Base-by-base conservation (phyloP, 2,329 filamentous ascomycete genomes). In the Xylariaceae sp. region DNA sequence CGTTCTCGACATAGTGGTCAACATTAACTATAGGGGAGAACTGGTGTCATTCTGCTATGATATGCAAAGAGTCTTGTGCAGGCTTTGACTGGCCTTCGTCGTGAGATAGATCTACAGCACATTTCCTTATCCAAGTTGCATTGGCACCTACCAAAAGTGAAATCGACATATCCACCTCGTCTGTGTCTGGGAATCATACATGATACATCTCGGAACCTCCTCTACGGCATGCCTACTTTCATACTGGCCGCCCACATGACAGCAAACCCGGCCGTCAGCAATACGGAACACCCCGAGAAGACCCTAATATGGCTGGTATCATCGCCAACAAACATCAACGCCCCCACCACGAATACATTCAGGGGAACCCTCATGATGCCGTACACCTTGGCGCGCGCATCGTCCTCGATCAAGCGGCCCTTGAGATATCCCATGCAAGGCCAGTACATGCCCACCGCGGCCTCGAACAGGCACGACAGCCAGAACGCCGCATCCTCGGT, bases 371-470 rank as follows among this genome's bases (percentile, higher is more conserved):
- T 68, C 54, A 82, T 62, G 39, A 79, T 62, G 13, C 73, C 73
- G 54, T 82, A 82, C 13, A 81, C 66, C 33, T 69, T 70, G 3
- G 71, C 74, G 33, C 78, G 64, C 18, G 69, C 64, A 2, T 67
- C 67, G 53, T 82, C 76, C 2, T 75, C 69, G n/a, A 60, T 49
- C 35, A 59, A 31, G 8, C 44, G 51, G 3, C 52, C 55, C 57
- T 80, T 81, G 40, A 80, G 53, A 37, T 71, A 72, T 1, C 68
- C 72, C 56, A 79, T 75, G 43, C 67, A 71, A 0, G 78, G 78
- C 51, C 69, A 80, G 52, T 81, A 82, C 28, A 74, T 63, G 4
- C 78, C 78, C 17, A 80, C 70, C 53, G 74, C 78, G 9, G 65
- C 62, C 54, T 82, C 77, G 39, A 81, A 73, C 1, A 78, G 46